Evolutionary conservation across 257 asterid genomes (phyloP).

Genomic region (Solanum virginianum): DNA sequence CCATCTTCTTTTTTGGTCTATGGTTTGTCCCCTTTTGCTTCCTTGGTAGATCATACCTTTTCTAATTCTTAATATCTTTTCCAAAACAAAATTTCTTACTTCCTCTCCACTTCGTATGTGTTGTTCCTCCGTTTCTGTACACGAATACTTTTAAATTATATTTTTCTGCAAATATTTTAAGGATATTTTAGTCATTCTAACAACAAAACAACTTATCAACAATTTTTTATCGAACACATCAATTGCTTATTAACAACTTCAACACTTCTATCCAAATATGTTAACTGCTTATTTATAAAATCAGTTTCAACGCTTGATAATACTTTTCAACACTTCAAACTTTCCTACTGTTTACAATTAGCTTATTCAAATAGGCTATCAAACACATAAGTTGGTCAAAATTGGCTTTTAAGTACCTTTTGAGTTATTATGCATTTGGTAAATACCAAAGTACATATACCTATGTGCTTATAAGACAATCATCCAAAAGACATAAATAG

Average conservation of each 20-base stretch:
- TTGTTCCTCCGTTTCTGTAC: background rate
- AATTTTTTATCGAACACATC: background rate
- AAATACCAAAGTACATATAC: background rate
- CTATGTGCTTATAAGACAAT: background rate
- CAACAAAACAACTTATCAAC: background rate
- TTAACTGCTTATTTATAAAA: background rate
- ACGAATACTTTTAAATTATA: background rate
- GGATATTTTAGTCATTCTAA: background rate
- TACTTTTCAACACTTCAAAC: background rate
- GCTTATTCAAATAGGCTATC: background rate
- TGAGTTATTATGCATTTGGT: background rate
- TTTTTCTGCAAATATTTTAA: background rate
- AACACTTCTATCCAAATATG: background rate
- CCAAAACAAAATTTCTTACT: background rate
- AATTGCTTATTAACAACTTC: background rate
- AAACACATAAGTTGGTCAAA: background rate
- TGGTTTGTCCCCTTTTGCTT: background rate
- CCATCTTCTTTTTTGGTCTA: background rate
- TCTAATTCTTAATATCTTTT: background rate
- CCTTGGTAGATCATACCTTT: background rate
- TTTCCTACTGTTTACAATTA: background rate
- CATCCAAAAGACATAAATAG: background rate
- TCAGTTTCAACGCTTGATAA: background rate
- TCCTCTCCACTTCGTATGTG: background rate
- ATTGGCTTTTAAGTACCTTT: background rate